A percentile compares a stretch with the other conserved stretches of the same genome.
Evolutionary conservation across 176 grass and related monocot species (phyloP).

Genomic region (Otatea glauca): DNA sequence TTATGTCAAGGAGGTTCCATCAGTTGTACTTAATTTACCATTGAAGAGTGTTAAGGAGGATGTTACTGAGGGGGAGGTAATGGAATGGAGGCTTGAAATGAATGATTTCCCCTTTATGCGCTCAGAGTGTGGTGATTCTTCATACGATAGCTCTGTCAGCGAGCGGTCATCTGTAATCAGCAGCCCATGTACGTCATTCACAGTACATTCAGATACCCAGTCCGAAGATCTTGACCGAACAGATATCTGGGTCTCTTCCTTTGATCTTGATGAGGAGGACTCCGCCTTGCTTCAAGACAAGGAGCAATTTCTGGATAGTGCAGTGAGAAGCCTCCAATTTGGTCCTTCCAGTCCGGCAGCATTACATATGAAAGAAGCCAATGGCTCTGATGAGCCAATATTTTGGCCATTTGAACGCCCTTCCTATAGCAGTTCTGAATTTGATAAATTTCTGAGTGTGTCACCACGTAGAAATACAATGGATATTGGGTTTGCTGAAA

Average conservation of each 20-base stretch:
- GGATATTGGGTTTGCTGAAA: slow-evolving; percentile 7
- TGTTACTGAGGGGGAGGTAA: not conserved
- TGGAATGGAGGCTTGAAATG: slow-evolving; percentile 23
- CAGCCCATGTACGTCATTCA: slow-evolving; percentile 36
- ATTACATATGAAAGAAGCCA: slow-evolving; percentile 5
- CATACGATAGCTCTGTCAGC: slow-evolving; percentile 14
- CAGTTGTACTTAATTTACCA: not conserved
- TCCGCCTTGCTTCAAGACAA: slow-evolving; percentile 45
- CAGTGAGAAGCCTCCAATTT: slow-evolving; percentile 34
- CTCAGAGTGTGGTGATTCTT: slow-evolving; percentile 43
- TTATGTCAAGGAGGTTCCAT: slow-evolving; percentile 17
- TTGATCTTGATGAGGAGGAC: slow-evolving; percentile 55
- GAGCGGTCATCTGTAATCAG: slow-evolving; percentile 40
- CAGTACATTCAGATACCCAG: slow-evolving; percentile 26
- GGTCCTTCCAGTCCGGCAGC: not conserved
- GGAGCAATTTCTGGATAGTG: slow-evolving; percentile 37
- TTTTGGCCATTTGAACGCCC: slow-evolving; percentile 59
- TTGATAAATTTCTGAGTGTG: slow-evolving; percentile 46
- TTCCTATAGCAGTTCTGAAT: slow-evolving; percentile 46
- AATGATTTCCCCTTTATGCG: slow-evolving; percentile 8
- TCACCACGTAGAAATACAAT: slow-evolving; percentile 45
- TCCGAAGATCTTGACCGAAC: slow-evolving; percentile 50
- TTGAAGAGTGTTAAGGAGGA: slow-evolving; percentile 16
- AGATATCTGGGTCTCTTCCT: slow-evolving; percentile 62
- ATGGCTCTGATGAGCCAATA: slow-evolving; percentile 44